These are phyloP conservation scores for Trebouxiophyceae sp. DNA, from an alignment of 163 green algal genomes.

Conservation along the genomic window DNA sequence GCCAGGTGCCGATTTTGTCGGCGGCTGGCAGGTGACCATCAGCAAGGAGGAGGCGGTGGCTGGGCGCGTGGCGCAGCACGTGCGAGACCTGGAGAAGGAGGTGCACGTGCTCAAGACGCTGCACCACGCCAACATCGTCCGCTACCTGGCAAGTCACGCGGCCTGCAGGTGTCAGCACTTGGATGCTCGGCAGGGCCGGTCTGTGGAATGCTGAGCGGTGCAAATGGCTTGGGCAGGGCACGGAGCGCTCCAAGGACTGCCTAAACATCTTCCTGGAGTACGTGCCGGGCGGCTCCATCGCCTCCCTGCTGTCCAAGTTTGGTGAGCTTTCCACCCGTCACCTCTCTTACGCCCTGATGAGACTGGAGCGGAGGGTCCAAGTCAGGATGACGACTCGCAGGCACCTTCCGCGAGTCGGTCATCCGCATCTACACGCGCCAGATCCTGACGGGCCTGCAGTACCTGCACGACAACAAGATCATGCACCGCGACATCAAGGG, in stretches of 20 bases:
- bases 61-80: conserved; percentile 50
- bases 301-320: conserved; percentile 75
- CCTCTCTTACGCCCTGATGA: too few species aligned
- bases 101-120: conserved; percentile 70
- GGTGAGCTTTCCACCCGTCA: conserved; percentile 15
- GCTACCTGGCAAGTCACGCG: conserved; percentile 11
- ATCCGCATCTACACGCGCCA: conserved; percentile 67
- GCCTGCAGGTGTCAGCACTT: neutral
- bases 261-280: conserved; percentile 99
- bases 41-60: conserved; percentile 40
- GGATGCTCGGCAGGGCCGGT: too few species aligned
- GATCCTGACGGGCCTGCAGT: conserved; percentile 60
- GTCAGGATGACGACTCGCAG: too few species aligned
- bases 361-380: too few species aligned
- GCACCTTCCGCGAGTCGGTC: conserved; percentile 60
- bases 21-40: conserved; percentile 31
- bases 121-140: conserved; percentile 86
- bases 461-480: conserved; percentile 77
- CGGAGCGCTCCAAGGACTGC: conserved; percentile 50
- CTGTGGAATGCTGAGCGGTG: too few species aligned
- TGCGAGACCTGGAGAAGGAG: conserved; percentile 74
- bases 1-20: too few species aligned
- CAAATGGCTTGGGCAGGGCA: conserved; percentile 38
- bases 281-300: conserved; percentile 89
- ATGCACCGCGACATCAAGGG: conserved; percentile 88